phyloP scores from a whole-genome alignment of 2,329 filamentous ascomycete species.

The Periconia sp. region DNA sequence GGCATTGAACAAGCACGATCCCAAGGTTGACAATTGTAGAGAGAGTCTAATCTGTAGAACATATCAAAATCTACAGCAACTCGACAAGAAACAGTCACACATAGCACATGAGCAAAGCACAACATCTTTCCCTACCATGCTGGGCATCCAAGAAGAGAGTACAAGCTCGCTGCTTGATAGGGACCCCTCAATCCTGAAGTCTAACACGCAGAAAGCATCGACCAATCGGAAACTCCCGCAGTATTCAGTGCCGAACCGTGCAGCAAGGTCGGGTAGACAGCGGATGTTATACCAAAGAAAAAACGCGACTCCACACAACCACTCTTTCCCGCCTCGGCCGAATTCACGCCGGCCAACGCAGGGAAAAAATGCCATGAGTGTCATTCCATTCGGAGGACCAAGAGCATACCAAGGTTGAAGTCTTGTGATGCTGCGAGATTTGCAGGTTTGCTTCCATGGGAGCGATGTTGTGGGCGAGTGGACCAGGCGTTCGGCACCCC shows the following conservation, averaged over 20 bases:
- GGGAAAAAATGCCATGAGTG: neutral
- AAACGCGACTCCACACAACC: neutral
- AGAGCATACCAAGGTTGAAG: too few relatives aligned
- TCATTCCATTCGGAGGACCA: neutral
- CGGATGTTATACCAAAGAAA: neutral
- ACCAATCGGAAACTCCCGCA: neutral
- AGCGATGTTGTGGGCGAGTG: neutral
- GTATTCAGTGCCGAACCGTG: neutral
- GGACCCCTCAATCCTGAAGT: too few relatives aligned
- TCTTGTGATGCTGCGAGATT: neutral
- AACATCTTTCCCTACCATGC: too few relatives aligned
- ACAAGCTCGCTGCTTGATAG: too few relatives aligned
- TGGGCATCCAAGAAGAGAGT: too few relatives aligned
- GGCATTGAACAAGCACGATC: too few relatives aligned
- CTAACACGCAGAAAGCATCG: neutral
- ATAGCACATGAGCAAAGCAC: too few relatives aligned
- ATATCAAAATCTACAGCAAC: too few relatives aligned
- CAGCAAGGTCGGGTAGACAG: neutral
- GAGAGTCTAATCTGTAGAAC: too few relatives aligned
- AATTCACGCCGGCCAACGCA: neutral
- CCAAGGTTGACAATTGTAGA: too few relatives aligned
- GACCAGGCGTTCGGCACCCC: neutral
- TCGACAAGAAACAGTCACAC: too few relatives aligned
- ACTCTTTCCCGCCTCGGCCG: neutral
- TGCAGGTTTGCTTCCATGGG: neutral